Evolutionary conservation across 225 moss, liverwort and hornwort genomes (phyloP).

Genomic region (Neckera pumila): DNA sequence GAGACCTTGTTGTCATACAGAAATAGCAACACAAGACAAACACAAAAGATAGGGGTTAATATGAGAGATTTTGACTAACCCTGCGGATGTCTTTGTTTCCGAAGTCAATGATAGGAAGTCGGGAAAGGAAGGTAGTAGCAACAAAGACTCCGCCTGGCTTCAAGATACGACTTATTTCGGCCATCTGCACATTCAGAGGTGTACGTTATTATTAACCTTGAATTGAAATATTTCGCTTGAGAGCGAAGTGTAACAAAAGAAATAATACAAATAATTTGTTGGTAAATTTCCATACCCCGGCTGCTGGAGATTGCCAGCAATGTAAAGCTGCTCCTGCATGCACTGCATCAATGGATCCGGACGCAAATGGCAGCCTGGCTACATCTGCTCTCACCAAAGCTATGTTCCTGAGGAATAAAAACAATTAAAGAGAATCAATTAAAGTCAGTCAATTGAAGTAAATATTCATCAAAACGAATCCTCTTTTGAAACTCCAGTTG

Average conservation of each 20-base stretch:
- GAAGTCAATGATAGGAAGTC: constrained; percentile 15
- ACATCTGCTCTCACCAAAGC: constrained; percentile 50
- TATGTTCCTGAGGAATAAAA: constrained; percentile 17
- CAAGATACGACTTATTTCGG: constrained; percentile 48
- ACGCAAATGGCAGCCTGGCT: constrained; percentile 44
- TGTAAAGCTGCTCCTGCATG: constrained; percentile 57
- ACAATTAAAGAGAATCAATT: background rate
- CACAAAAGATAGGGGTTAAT: background rate
- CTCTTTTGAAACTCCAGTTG: background rate
- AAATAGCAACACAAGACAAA: background rate
- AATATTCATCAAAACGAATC: background rate
- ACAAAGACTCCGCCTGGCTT: constrained; percentile 56
- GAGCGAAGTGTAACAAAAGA: background rate
- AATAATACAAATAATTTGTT: background rate
- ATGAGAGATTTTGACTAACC: background rate
- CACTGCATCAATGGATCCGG: constrained; percentile 43
- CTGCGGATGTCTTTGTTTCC: constrained; percentile 28
- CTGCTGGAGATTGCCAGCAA: constrained; percentile 50
- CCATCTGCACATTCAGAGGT: constrained; percentile 21
- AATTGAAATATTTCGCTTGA: background rate
- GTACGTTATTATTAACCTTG: background rate
- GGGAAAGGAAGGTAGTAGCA: constrained; percentile 31
- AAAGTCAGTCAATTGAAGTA: background rate
- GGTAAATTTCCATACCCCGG: constrained; percentile 11
- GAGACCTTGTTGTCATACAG: background rate